Evolutionary conservation across 495 filamentous ascomycete species (phyloP).

Genomic region (Aspergillus campestris): DNA sequence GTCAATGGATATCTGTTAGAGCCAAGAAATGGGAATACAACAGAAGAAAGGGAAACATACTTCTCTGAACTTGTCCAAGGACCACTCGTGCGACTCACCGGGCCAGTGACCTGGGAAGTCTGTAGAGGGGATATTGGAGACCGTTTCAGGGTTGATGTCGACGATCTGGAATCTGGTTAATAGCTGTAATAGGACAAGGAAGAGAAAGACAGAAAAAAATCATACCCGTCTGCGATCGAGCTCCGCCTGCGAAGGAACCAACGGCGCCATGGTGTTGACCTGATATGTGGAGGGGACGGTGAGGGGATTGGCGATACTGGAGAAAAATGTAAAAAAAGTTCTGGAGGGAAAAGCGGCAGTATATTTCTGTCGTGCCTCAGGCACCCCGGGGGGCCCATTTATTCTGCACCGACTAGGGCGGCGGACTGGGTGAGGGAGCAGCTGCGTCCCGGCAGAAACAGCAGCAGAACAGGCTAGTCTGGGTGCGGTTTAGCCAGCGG

Average conservation of each 20-base stretch:
- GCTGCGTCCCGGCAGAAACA: background rate
- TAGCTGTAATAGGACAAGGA: background rate
- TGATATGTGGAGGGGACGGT: slow-evolving; percentile 7
- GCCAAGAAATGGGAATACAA: background rate
- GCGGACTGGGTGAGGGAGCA: background rate
- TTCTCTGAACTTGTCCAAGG: slow-evolving; percentile 61
- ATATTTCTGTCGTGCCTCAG: slow-evolving; percentile 26
- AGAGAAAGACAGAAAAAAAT: background rate
- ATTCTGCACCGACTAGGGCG: slow-evolving; percentile 6
- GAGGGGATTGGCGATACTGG: slow-evolving; percentile 6
- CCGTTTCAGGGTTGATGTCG: slow-evolving; percentile 76
- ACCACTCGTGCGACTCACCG: slow-evolving; percentile 84
- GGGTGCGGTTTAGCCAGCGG: slow-evolving; percentile 14
- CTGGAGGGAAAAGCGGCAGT: slow-evolving; percentile 32
- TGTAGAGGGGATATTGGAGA: slow-evolving; percentile 77
- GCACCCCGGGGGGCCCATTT: slow-evolving; percentile 13
- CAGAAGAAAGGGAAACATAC: slow-evolving; percentile 20
- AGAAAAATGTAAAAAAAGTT: slow-evolving; percentile 23
- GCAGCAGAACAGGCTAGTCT: background rate
- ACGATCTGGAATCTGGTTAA: slow-evolving; percentile 56
- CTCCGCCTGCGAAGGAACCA: slow-evolving; percentile 40
- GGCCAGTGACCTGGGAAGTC: slow-evolving; percentile 89
- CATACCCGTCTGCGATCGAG: slow-evolving; percentile 42
- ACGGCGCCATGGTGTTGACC: slow-evolving; percentile 37
- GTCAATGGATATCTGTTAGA: slow-evolving; percentile 8